These are phyloP conservation scores for Diaporthe sp. DNA, from an alignment of 2,329 filamentous ascomycete genomes.

Conservation along the genomic window DNA sequence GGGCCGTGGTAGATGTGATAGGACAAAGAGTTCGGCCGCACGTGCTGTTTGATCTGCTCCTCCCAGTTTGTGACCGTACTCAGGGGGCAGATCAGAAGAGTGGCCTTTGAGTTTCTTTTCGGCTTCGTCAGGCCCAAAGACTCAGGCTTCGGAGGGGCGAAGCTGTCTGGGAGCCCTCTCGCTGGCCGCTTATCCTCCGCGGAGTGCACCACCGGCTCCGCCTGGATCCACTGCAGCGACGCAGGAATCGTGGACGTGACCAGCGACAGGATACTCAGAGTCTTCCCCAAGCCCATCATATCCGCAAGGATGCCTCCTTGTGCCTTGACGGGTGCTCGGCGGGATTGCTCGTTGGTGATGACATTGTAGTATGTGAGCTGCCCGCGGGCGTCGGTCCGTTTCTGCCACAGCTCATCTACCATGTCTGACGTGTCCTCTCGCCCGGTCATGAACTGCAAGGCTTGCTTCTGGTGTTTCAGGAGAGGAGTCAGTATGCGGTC, in stretches of 20 bases:
- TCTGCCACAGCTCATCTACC: conserved; percentile 83
- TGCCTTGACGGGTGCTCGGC: conserved; percentile 73
- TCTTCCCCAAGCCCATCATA: conserved; percentile 93
- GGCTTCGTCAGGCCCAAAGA: conserved; percentile 65
- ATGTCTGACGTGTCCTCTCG: conserved; percentile 78
- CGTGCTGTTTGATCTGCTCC: conserved; percentile 88
- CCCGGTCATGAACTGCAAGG: conserved; percentile 85
- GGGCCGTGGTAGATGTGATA: conserved; percentile 91
- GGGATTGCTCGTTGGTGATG: conserved; percentile 80
- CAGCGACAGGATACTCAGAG: conserved; percentile 86
- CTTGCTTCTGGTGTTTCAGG: conserved; percentile 91
- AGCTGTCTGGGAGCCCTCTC: conserved; percentile 50
- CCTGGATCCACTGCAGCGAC: conserved; percentile 72
- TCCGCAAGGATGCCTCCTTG: conserved; percentile 83
- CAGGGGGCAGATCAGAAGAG: conserved; percentile 88
- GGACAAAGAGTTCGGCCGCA: conserved; percentile 73
- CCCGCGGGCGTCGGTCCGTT: conserved; percentile 63
- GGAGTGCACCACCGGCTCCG: conserved; percentile 61
- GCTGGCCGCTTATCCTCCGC: conserved; percentile 55
- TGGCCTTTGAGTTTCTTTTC: conserved; percentile 80
- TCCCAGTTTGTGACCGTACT: conserved; percentile 97
- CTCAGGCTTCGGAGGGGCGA: conserved; percentile 57
- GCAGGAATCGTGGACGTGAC: conserved; percentile 75
- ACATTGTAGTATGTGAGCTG: conserved; percentile 82
- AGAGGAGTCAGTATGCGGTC: conserved; percentile 75